A percentile compares a stretch with the other conserved stretches of the same genome.
Conservation (phyloP, 192 early-diverging fungal species). For the Bifiguratus adelaidae region DNA sequence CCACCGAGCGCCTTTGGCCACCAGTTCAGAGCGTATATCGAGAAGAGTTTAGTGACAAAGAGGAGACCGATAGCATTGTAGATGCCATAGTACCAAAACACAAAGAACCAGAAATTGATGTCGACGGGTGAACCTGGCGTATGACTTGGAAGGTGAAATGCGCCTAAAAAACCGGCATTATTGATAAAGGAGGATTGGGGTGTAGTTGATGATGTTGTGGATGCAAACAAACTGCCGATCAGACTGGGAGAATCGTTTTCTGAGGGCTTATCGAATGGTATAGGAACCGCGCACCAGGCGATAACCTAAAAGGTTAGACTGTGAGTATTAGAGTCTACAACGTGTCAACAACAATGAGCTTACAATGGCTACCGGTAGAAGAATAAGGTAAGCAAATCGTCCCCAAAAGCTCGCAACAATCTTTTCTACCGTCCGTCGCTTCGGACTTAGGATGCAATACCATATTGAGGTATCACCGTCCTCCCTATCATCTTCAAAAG, state of each 20-base stretch:
- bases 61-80: conserved; percentile 65
- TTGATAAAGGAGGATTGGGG: background rate
- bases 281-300: conserved; percentile 44
- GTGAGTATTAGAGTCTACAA: too few species aligned
- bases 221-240: background rate
- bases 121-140: conserved; percentile 12
- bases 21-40: conserved; percentile 70
- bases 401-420: conserved; percentile 15
- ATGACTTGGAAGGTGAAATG: conserved; percentile 8
- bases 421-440: background rate
- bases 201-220: background rate
- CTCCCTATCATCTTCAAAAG: conserved; percentile 33
- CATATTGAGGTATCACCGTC: background rate
- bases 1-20: conserved; percentile 61
- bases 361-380: too few species aligned
- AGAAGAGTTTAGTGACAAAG: conserved; percentile 69
- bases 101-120: conserved; percentile 74
- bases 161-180: background rate
- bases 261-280: conserved; percentile 25
- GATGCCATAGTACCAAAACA: conserved; percentile 65
- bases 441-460: background rate
- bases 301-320: conserved; percentile 30
- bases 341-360: too few species aligned
- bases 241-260: conserved; percentile 1
- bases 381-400: conserved; percentile 21